phyloP scores from a whole-genome alignment of 2,329 filamentous ascomycete genomes.

The Byssothecium circinans region DNA sequence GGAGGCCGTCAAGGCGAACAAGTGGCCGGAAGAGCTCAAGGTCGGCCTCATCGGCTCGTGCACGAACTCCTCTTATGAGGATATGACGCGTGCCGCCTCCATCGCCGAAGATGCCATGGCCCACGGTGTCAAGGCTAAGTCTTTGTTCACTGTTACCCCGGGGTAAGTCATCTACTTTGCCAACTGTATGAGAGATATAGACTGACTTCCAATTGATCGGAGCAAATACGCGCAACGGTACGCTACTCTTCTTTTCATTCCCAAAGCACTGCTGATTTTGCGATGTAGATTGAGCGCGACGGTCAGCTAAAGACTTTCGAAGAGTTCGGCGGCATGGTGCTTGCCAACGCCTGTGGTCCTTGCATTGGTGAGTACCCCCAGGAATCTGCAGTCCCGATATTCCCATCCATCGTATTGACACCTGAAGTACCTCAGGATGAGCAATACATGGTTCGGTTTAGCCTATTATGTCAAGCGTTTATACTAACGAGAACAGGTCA shows the following conservation, averaged over 20 bases:
- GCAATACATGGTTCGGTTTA: neutral
- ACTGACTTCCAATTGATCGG: too few species aligned
- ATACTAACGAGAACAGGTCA: constrained; percentile 52
- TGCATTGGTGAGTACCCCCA: constrained; percentile 56
- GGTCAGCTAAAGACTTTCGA: constrained; percentile 93
- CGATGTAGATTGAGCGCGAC: constrained; percentile 55
- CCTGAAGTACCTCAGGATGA: too few species aligned
- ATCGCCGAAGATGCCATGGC: constrained; percentile 89
- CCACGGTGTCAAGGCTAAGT: constrained; percentile 92
- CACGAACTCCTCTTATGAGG: constrained; percentile 88
- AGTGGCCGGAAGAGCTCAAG: constrained; percentile 95
- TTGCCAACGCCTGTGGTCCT: constrained; percentile 85
- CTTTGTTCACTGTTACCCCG: constrained; percentile 91
- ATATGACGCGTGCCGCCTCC: constrained; percentile 90
- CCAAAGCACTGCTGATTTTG: too few species aligned
- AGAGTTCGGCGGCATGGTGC: constrained; percentile 90
- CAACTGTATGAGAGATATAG: too few species aligned
- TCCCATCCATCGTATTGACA: too few species aligned
- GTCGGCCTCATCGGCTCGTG: constrained; percentile 97
- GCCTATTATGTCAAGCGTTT: too few species aligned
- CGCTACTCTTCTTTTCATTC: too few species aligned
- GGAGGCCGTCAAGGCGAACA: constrained; percentile 88
- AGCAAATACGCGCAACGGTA: constrained; percentile 75
- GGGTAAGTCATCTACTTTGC: too few species aligned
- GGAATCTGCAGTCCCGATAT: neutral